A percentile compares a stretch with the other conserved stretches of the same genome.
These are phyloP conservation scores for Stachybotrys elegans DNA, from an alignment of 2,329 filamentous ascomycete species.

Conservation along the genomic window DNA sequence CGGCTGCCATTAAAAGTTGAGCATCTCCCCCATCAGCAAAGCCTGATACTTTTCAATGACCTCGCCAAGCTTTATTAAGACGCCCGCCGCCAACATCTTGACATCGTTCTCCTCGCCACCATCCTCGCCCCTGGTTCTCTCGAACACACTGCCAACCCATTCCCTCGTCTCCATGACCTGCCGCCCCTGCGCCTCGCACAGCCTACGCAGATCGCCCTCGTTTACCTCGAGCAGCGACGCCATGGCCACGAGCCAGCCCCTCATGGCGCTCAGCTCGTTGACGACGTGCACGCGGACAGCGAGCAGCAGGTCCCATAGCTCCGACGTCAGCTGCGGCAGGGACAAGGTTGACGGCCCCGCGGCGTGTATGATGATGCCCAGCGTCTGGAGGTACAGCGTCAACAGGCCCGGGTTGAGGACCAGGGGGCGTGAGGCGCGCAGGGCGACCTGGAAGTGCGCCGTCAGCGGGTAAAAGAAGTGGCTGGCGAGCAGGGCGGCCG, in stretches of 20 bases:
- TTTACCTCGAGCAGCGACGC: constrained; percentile 81
- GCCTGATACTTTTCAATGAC: constrained; percentile 78
- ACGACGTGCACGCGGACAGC: constrained; percentile 54
- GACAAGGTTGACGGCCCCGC: constrained; percentile 73
- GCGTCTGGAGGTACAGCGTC: constrained; percentile 76
- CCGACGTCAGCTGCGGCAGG: constrained; percentile 74
- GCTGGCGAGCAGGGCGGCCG: constrained; percentile 68
- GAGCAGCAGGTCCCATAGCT: constrained; percentile 81
- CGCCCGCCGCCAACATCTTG: constrained; percentile 71
- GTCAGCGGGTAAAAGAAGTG: constrained; percentile 85
- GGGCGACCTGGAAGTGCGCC: constrained; percentile 68
- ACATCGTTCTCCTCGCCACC: constrained; percentile 70
- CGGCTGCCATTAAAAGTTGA: constrained; percentile 27
- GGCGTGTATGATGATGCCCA: constrained; percentile 77
- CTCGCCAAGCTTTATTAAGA: constrained; percentile 73
- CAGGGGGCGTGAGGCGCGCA: constrained; percentile 48
- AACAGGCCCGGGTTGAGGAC: constrained; percentile 73
- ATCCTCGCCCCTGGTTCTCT: constrained; percentile 46
- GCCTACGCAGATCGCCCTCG: constrained; percentile 59
- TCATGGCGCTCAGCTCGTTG: constrained; percentile 62
- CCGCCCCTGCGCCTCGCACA: constrained; percentile 70
- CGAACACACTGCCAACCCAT: constrained; percentile 78
- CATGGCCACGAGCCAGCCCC: constrained; percentile 73
- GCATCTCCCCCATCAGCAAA: constrained; percentile 66
- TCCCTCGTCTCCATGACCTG: constrained; percentile 81